Evolutionary conservation across 306 rosid genomes (phyloP).

Genomic region (Arachis hypogaea): DNA sequence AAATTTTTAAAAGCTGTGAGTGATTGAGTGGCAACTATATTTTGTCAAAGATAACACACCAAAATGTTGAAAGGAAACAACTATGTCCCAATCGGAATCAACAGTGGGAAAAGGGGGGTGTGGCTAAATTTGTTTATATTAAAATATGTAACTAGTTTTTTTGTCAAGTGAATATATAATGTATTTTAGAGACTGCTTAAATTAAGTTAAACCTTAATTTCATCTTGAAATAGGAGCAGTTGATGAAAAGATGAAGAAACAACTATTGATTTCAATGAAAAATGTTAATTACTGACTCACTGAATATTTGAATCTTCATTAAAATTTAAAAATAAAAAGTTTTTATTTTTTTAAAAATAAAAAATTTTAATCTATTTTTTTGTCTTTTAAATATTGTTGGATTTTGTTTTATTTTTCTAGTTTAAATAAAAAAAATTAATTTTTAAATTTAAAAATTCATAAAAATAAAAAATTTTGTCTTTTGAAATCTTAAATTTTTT

Average conservation of each 20-base stretch:
- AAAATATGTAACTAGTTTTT: not conserved
- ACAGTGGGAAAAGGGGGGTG: not conserved
- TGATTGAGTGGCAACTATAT: slow-evolving; percentile 10
- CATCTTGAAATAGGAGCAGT: not conserved
- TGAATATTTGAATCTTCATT: no score
- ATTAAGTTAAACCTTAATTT: not conserved
- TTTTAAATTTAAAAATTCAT: no score
- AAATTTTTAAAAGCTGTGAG: not conserved
- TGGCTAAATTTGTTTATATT: not conserved
- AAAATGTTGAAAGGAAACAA: not conserved
- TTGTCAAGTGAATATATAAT: no score
- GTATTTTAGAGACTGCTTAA: no score
- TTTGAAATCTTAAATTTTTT: no score
- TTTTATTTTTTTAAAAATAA: no score
- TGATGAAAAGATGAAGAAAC: not conserved
- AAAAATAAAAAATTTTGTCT: no score
- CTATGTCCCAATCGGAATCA: not conserved
- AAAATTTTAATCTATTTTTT: no score
- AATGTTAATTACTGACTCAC: not conserved
- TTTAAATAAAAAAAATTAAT: no score
- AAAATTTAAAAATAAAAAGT: no score
- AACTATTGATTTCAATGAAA: not conserved
- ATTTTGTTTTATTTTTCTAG: no score
- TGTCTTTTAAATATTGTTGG: no score
- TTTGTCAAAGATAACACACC: not conserved